Evolutionary conservation across 169 alveolate species (phyloP).

Genomic region (Perkinsus olseni): DNA sequence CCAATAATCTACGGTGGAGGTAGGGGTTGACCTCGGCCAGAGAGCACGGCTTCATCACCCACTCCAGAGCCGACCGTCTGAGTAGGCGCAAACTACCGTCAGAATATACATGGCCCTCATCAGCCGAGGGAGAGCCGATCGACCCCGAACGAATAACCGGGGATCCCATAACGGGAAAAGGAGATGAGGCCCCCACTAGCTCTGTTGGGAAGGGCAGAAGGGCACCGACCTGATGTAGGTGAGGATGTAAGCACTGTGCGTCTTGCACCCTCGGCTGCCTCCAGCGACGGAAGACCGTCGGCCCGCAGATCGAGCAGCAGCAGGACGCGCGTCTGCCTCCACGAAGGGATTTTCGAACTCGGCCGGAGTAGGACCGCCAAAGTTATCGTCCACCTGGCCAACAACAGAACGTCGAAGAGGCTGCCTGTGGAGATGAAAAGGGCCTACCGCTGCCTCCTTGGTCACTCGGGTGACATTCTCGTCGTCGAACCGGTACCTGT

Average conservation of each 20-base stretch:
- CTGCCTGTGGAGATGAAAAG: neutral
- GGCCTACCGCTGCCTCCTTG: constrained; percentile 61
- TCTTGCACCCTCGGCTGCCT: constrained; percentile 44
- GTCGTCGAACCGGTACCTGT: constrained; percentile 64
- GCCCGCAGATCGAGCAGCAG: neutral
- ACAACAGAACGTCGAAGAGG: no score
- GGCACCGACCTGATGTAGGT: constrained; percentile 76
- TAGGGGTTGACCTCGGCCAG: neutral
- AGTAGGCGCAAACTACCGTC: neutral
- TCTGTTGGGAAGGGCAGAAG: no score
- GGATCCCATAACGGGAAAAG: no score
- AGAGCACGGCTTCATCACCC: neutral
- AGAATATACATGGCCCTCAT: no score
- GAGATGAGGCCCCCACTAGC: no score
- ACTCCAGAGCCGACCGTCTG: neutral
- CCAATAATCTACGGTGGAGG: neutral
- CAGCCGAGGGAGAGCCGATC: no score
- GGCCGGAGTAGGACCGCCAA: constrained; percentile 70
- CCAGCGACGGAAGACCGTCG: constrained; percentile 14
- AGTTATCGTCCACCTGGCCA: constrained; percentile 40
- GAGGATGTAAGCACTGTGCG: constrained; percentile 82
- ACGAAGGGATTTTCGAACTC: constrained; percentile 45
- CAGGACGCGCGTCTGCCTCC: constrained; percentile 12
- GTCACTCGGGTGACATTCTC: constrained; percentile 68
- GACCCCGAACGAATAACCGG: no score